Percentiles rank a stretch among this genome's conserved stretches.
phyloP scores from a whole-genome alignment of 2,329 filamentous ascomycete genomes.

The Alternaria dauci region DNA sequence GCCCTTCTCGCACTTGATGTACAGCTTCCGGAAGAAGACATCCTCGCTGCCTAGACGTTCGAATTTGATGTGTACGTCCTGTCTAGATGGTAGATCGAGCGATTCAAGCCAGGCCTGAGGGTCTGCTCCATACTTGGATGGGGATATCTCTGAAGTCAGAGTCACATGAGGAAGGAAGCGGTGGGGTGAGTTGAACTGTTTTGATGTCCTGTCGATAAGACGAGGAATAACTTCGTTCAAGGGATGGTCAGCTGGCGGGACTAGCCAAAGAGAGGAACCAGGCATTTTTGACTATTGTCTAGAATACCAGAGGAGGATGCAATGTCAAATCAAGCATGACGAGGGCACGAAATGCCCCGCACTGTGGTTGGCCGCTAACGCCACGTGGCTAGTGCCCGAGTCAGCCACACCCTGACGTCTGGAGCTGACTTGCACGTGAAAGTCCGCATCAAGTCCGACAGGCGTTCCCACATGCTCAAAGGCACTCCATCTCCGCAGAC shows the following conservation, averaged over 20 bases:
- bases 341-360: background rate
- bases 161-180: conserved; percentile 55
- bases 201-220: conserved; percentile 47
- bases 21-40: conserved; percentile 53
- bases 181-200: conserved; percentile 47
- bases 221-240: conserved; percentile 41
- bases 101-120: conserved; percentile 51
- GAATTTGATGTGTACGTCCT: conserved; percentile 39
- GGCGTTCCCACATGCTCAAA: conserved; percentile 24
- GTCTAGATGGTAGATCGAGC: conserved; percentile 32
- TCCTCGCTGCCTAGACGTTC: conserved; percentile 44
- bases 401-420: conserved; percentile 16
- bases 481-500: conserved; percentile 27
- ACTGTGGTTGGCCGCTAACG: conserved; percentile 9
- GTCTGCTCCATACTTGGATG: conserved; percentile 34
- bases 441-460: conserved; percentile 17
- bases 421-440: conserved; percentile 29
- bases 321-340: conserved; percentile 6
- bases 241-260: conserved; percentile 48
- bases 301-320: background rate
- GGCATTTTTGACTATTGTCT: conserved; percentile 39
- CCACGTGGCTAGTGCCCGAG: conserved; percentile 19
- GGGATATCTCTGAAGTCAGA: conserved; percentile 49
- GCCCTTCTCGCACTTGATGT: conserved; percentile 46
- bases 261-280: conserved; percentile 55